Evolutionary conservation across 192 early-diverging fungal species (phyloP).

Genomic region (Coemansia umbellata): DNA sequence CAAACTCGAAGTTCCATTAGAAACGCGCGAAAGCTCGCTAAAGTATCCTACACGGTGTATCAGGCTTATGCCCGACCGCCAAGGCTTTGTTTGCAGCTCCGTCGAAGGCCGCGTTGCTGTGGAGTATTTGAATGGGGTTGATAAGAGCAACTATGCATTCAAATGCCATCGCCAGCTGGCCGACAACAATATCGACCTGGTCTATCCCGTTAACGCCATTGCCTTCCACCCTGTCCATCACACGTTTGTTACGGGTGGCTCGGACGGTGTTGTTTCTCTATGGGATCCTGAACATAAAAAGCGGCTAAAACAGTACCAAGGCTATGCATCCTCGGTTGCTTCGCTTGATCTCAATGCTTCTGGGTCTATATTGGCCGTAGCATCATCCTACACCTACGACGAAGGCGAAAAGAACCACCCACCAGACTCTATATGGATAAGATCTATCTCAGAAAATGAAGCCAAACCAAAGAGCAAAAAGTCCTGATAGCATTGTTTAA

Average conservation of each 20-base stretch:
- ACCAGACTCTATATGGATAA: constrained; percentile 75
- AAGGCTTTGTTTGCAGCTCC: constrained; percentile 85
- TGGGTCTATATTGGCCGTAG: constrained; percentile 77
- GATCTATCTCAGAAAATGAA: constrained; percentile 64
- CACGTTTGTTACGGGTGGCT: constrained; percentile 95
- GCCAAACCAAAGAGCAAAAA: constrained; percentile 53
- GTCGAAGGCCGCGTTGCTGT: constrained; percentile 95
- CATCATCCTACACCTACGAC: constrained; percentile 92
- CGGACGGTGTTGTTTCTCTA: constrained; percentile 84
- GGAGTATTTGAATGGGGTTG: constrained; percentile 80
- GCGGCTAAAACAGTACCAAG: constrained; percentile 75
- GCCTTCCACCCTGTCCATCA: constrained; percentile 89
- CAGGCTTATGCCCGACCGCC: constrained; percentile 78
- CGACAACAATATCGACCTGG: constrained; percentile 69
- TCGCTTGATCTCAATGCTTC: constrained; percentile 77
- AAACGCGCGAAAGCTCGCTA: constrained; percentile 71
- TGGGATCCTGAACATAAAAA: constrained; percentile 95
- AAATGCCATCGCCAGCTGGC: constrained; percentile 87
- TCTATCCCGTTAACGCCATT: constrained; percentile 91
- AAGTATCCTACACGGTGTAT: constrained; percentile 89
- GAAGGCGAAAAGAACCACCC: constrained; percentile 88
- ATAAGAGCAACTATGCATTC: constrained; percentile 85
- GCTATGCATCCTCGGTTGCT: constrained; percentile 78
- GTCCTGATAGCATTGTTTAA: background rate
- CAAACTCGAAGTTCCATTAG: constrained; percentile 69